Conservation (phyloP, 352 stramenopile genomes). For the Globisporangium lucens region DNA sequence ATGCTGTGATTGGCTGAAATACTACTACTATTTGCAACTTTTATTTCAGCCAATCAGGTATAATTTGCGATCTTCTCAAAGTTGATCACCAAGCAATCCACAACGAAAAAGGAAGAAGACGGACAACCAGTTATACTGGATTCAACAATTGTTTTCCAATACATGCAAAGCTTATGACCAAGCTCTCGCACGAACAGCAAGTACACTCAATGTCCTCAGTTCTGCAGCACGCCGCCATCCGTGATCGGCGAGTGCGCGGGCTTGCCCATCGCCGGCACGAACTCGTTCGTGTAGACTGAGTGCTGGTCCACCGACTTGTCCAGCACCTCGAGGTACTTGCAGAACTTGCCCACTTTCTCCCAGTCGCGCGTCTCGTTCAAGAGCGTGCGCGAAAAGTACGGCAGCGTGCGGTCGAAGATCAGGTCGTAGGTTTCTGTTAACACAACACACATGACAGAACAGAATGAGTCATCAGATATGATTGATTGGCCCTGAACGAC, state of each 20-base stretch:
- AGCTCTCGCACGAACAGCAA: not conserved
- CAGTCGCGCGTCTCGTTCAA: slow-evolving; percentile 50
- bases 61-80: no score
- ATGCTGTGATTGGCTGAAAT: not conserved
- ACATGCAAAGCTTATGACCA: no score
- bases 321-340: slow-evolving; percentile 51
- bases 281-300: slow-evolving; percentile 54
- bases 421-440: slow-evolving; percentile 39
- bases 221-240: slow-evolving; percentile 34
- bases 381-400: slow-evolving; percentile 51
- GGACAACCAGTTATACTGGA: no score
- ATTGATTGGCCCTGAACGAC: not conserved
- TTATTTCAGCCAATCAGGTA: no score
- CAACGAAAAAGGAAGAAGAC: no score
- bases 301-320: slow-evolving; percentile 43
- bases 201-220: slow-evolving; percentile 12
- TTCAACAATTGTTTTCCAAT: no score
- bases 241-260: slow-evolving; percentile 37
- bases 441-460: not conserved
- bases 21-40: not conserved
- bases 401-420: slow-evolving; percentile 49
- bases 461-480: slow-evolving; percentile 6
- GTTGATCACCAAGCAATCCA: no score
- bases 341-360: slow-evolving; percentile 53
- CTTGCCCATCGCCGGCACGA: slow-evolving; percentile 49